Conservation (phyloP, 2,329 filamentous ascomycete genomes). For the Aspergillus novoparasiticus region DNA sequence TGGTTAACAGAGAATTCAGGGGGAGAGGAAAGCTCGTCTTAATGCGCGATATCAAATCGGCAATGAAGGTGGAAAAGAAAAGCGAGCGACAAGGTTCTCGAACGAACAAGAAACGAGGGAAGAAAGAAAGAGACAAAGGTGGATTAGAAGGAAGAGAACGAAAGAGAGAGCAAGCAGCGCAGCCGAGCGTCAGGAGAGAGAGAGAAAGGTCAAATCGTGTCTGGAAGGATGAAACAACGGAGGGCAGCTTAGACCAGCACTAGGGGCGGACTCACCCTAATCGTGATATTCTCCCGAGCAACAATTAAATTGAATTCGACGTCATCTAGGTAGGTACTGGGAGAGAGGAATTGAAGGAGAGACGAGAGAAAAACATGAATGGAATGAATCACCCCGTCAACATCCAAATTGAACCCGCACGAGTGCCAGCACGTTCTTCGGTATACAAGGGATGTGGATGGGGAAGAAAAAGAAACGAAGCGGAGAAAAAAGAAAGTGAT, state of each 20-base stretch:
- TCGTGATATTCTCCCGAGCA: not conserved
- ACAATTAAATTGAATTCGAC: not conserved
- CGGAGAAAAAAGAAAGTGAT: not conserved
- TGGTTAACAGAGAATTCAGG: conserved; percentile 18
- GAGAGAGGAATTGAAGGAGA: not conserved
- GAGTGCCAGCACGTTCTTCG: conserved; percentile 12
- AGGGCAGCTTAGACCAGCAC: conserved; percentile 10
- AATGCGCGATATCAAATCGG: conserved; percentile 29
- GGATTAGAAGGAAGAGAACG: conserved; percentile 2
- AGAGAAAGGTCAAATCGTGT: conserved; percentile 2
- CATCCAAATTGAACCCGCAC: conserved; percentile 4
- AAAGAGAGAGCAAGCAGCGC: conserved; percentile 3
- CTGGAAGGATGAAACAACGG: conserved; percentile 23
- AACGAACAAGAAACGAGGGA: conserved; percentile 5
- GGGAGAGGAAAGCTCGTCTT: conserved; percentile 17
- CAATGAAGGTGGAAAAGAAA: conserved; percentile 10
- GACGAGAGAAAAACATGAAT: not conserved
- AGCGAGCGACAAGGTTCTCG: conserved; percentile 12
- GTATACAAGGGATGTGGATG: not conserved
- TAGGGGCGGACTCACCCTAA: conserved; percentile 8
- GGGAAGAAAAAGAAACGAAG: not conserved
- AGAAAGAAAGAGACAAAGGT: conserved; percentile 1
- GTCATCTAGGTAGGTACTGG: not conserved
- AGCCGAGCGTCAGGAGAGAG: conserved; percentile 9
- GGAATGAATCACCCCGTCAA: not conserved